Base-by-base conservation (phyloP, 2,329 filamentous ascomycete genomes). In the Rutstroemia sp. region DNA sequence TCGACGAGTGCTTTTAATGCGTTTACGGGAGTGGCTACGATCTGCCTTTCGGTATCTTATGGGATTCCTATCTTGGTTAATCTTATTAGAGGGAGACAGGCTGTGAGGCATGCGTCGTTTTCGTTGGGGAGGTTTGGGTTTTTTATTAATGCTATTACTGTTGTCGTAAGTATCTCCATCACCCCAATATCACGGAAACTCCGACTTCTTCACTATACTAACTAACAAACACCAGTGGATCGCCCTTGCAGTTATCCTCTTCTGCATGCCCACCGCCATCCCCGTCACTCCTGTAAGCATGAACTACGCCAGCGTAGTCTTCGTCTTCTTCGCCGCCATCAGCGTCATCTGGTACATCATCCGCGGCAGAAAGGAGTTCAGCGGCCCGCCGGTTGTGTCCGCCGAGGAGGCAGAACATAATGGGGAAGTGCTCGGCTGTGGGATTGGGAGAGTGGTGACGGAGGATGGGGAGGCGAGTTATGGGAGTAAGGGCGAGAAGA, bases 11-110 rank as follows among this genome's bases (percentile, higher is more conserved):
- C 88, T 0, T 92, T 92, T 74, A 87, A 86, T 74, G 85, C 83
- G 9, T 91, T 92, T 70, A 91, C 87, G 0, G 87, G 87, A 27
- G 87, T 90, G 1, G 88, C 87, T 1, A 91, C 87, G 4, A 90
- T 92, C 67, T 90, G 87, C 61, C 78, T 92, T 0, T 86, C 83
- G 0, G 83, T 84, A 4, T 89, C 86, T 0, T 92, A 92, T 69
- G 87, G 84, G 14, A 77, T 90, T 16, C 88, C 88, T 0, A 89
- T 92, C 54, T 72, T 90, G 10, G 84, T 92, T 57, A 86, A 79
- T 10, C 72, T 92, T 3, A 63, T 90, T 1, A 80, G 85, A 16
- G 78, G 83, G 9, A 80, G 88, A n/a, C 76, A 79, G 52, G 78
- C 82, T 38, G 80, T 91, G n/a, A 75, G 76, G 51, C 72, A 83